phyloP scores from a whole-genome alignment of 306 rosid genomes.

The Styphnolobium japonicum region DNA sequence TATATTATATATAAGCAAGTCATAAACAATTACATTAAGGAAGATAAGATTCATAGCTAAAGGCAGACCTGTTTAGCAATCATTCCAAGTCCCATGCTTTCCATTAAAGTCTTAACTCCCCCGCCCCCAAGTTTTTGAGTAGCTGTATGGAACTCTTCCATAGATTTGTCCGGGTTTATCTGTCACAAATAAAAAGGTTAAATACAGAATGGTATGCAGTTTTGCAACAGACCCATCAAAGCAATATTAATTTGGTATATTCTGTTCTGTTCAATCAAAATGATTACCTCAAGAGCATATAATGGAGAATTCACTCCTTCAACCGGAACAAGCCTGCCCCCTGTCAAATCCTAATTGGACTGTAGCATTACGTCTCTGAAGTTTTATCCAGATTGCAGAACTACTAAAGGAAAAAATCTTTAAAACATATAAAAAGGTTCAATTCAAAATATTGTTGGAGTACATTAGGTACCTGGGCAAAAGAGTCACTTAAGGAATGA shows the following conservation, averaged over 20 bases:
- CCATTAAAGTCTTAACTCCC: slow-evolving; percentile 71
- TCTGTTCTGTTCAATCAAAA: not conserved
- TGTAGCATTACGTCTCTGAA: not conserved
- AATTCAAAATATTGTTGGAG: not conserved
- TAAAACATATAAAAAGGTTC: not conserved
- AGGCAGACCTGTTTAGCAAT: slow-evolving; percentile 58
- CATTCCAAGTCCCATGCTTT: slow-evolving; percentile 90
- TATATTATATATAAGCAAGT: not conserved
- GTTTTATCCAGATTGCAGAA: slow-evolving; percentile 8
- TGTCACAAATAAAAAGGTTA: slow-evolving; percentile 35
- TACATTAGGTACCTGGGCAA: slow-evolving; percentile 58
- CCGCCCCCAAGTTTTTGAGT: slow-evolving; percentile 51
- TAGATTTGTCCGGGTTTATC: slow-evolving; percentile 84
- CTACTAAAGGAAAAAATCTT: not conserved
- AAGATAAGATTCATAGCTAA: slow-evolving; percentile 1
- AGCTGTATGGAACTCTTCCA: slow-evolving; percentile 61
- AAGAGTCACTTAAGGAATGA: slow-evolving; percentile 90
- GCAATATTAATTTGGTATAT: not conserved
- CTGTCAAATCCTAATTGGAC: slow-evolving; percentile 64
- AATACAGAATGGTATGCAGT: not conserved
- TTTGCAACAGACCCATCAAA: not conserved
- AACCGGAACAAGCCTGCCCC: slow-evolving; percentile 74
- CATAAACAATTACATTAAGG: not conserved
- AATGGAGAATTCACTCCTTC: slow-evolving; percentile 81
- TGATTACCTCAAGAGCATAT: slow-evolving; percentile 78